Percentiles rank a stretch among this genome's conserved stretches.
Evolutionary conservation across 192 early-diverging fungal genomes (phyloP).

Genomic region (Geranomyces variabilis): DNA sequence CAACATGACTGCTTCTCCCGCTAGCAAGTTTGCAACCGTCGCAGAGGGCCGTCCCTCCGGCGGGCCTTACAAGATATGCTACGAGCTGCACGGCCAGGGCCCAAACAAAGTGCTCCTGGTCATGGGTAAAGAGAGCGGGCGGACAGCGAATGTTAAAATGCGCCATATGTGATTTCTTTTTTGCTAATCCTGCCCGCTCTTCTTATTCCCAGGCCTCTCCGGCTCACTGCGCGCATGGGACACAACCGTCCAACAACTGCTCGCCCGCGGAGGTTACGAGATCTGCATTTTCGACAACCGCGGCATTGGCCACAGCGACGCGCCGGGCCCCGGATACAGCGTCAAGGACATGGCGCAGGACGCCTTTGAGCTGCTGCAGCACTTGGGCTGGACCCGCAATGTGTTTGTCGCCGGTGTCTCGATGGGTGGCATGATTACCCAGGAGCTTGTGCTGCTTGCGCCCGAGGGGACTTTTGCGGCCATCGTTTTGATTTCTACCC

Average conservation of each 20-base stretch:
- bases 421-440: constrained; percentile 75
- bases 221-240: constrained; percentile 48
- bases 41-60: constrained; percentile 19
- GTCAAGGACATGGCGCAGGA: constrained; percentile 82
- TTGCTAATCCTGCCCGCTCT: neutral
- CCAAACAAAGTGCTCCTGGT: constrained; percentile 71
- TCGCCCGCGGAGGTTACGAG: constrained; percentile 61
- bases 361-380: constrained; percentile 65
- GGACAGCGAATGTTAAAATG: constrained; percentile 27
- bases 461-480: constrained; percentile 60
- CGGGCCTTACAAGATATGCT: constrained; percentile 62
- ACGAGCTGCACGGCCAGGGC: constrained; percentile 76
- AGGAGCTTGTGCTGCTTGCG: constrained; percentile 65
- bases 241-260: constrained; percentile 68
- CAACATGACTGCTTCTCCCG: too few relatives aligned
- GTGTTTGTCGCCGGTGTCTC: constrained; percentile 83
- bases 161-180: constrained; percentile 21
- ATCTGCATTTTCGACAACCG: constrained; percentile 84
- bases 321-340: constrained; percentile 53
- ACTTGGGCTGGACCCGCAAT: constrained; percentile 71
- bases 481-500: constrained; percentile 61
- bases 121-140: constrained; percentile 63
- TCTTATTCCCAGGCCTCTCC: constrained; percentile 25
- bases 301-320: constrained; percentile 68
- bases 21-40: constrained; percentile 14